Evolutionary conservation across 2,329 filamentous ascomycete genomes (phyloP).

Genomic region (Sordariomycetes sp.): DNA sequence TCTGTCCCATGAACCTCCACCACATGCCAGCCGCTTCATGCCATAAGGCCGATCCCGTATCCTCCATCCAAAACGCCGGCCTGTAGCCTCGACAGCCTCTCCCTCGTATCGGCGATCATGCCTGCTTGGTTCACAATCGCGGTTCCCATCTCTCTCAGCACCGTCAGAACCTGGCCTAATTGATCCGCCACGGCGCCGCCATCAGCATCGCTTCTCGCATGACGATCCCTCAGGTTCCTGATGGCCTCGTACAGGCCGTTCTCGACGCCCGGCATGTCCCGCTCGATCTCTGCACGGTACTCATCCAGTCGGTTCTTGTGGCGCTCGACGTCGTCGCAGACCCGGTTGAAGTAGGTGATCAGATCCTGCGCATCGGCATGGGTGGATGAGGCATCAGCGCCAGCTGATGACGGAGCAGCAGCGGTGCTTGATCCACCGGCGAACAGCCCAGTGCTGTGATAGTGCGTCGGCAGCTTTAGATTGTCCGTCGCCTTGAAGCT

Average conservation of each 20-base stretch:
- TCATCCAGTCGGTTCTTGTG: slow-evolving; percentile 33
- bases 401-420: background rate
- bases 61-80: too few relatives aligned
- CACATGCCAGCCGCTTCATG: too few relatives aligned
- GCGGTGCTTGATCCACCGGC: slow-evolving; percentile 9
- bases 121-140: slow-evolving; percentile 31
- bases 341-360: slow-evolving; percentile 34
- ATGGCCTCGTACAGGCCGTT: slow-evolving; percentile 36
- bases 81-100: slow-evolving; percentile 29
- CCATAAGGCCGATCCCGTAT: too few relatives aligned
- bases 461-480: slow-evolving; percentile 56
- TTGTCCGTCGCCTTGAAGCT: slow-evolving; percentile 68
- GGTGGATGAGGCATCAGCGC: slow-evolving; percentile 21
- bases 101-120: slow-evolving; percentile 31
- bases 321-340: slow-evolving; percentile 31
- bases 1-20: background rate
- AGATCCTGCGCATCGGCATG: slow-evolving; percentile 30
- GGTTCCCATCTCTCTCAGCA: slow-evolving; percentile 28
- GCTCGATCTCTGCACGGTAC: slow-evolving; percentile 35
- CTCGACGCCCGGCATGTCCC: slow-evolving; percentile 37
- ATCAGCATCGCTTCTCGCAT: slow-evolving; percentile 10
- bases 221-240: slow-evolving; percentile 21
- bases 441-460: slow-evolving; percentile 37
- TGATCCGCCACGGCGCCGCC: slow-evolving; percentile 23
- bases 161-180: slow-evolving; percentile 25